Evolutionary conservation across 2,329 filamentous ascomycete genomes (phyloP).

Genomic region (Didymella arachidicola): DNA sequence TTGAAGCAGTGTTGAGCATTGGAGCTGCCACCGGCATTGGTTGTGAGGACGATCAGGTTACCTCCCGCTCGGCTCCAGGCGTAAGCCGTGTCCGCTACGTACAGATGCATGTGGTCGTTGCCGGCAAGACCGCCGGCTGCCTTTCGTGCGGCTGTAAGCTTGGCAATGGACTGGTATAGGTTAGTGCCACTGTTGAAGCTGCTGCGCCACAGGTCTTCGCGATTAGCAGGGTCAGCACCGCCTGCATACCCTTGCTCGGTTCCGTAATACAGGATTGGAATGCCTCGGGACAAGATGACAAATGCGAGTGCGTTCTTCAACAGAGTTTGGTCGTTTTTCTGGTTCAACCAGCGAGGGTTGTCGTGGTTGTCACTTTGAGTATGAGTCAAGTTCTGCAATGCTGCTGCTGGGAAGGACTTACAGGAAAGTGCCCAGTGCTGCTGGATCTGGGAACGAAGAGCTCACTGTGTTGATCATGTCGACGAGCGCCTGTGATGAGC

Average conservation of each 20-base stretch:
- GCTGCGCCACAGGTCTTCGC: slow-evolving; percentile 53
- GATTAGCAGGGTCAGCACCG: slow-evolving; percentile 50
- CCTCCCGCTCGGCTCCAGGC: slow-evolving; percentile 57
- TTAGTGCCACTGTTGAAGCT: slow-evolving; percentile 43
- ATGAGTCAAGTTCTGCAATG: neutral
- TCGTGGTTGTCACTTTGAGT: slow-evolving; percentile 50
- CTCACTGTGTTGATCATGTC: slow-evolving; percentile 48
- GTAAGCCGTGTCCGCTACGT: slow-evolving; percentile 54
- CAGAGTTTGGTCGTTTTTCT: slow-evolving; percentile 47
- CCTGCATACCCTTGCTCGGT: slow-evolving; percentile 51
- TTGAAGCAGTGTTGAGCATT: slow-evolving; percentile 55
- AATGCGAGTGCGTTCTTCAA: slow-evolving; percentile 52
- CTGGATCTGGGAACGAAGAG: slow-evolving; percentile 44
- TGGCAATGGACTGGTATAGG: slow-evolving; percentile 42
- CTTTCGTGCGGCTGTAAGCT: slow-evolving; percentile 39
- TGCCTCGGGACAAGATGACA: slow-evolving; percentile 49
- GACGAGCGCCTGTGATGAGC: slow-evolving; percentile 43
- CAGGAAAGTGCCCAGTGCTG: slow-evolving; percentile 47
- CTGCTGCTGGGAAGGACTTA: neutral
- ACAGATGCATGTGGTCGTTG: slow-evolving; percentile 57
- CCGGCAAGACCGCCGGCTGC: slow-evolving; percentile 53
- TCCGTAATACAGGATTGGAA: slow-evolving; percentile 53
- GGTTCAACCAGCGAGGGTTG: slow-evolving; percentile 47
- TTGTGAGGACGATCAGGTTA: slow-evolving; percentile 57
- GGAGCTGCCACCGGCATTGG: slow-evolving; percentile 53